Conservation (phyloP, 495 filamentous ascomycete species). For the Glonium stellatum region DNA sequence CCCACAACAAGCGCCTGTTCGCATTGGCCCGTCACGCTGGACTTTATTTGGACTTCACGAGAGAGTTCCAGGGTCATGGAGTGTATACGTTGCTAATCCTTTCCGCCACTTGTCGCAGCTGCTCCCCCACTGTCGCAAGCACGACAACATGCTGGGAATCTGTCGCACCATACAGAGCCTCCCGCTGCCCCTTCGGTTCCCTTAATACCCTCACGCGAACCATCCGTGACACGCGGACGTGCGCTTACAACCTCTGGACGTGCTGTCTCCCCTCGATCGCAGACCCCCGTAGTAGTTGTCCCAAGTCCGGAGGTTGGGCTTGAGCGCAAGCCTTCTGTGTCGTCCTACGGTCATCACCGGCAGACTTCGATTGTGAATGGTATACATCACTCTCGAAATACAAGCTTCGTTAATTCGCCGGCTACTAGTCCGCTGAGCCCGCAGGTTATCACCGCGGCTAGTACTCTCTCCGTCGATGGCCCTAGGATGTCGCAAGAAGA, state of each 20-base stretch:
- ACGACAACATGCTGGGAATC: slow-evolving; percentile 20
- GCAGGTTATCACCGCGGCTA: slow-evolving; percentile 67
- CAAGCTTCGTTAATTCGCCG: slow-evolving; percentile 59
- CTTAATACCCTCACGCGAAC: slow-evolving; percentile 26
- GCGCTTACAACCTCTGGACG: slow-evolving; percentile 30
- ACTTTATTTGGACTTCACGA: slow-evolving; percentile 23
- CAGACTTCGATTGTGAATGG: slow-evolving; percentile 95
- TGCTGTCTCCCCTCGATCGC: slow-evolving; percentile 29
- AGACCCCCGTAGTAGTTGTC: slow-evolving; percentile 28
- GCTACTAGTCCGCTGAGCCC: slow-evolving; percentile 76
- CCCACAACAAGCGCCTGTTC: background rate
- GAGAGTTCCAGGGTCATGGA: slow-evolving; percentile 1
- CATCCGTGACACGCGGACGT: slow-evolving; percentile 31
- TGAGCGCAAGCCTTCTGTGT: slow-evolving; percentile 61
- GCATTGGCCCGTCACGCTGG: slow-evolving; percentile 9
- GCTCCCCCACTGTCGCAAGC: slow-evolving; percentile 24
- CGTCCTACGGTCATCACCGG: slow-evolving; percentile 79
- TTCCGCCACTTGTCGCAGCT: slow-evolving; percentile 19
- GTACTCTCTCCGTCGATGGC: slow-evolving; percentile 20
- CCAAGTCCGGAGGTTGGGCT: slow-evolving; percentile 38
- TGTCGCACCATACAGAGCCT: slow-evolving; percentile 26
- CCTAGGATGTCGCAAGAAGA: slow-evolving; percentile 28
- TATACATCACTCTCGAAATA: slow-evolving; percentile 86
- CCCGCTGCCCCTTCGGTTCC: slow-evolving; percentile 22
- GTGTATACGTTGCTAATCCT: slow-evolving; percentile 16